Evolutionary conservation across 2,329 filamentous ascomycete species (phyloP), one percentile per base, ranked within the genome.

Genomic region (Aspergillus sp.): DNA sequence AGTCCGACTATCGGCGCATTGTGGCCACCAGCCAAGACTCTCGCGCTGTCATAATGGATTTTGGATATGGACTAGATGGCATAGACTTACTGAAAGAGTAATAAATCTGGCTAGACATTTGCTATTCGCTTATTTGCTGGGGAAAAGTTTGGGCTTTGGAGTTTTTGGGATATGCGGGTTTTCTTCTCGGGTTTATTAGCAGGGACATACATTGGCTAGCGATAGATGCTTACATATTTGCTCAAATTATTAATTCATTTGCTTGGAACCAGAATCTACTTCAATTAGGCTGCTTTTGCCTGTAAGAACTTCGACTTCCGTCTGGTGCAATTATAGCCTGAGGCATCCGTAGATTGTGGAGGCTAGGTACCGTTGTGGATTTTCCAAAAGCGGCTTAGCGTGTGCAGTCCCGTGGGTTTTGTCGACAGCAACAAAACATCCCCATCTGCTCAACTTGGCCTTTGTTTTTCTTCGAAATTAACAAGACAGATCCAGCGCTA

Each of bases 11-110:
- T 76, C 85, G 94, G 61, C 87, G 95, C 63, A 95, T 99, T 64
- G 91, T 99, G 63, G 95, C 92, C 69, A 96, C 94, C 0, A 95
- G 93, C 53, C 95, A 99, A 77, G 93, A 97, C 71, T 91, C 93
- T 36, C 89, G 96, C 73, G 92, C 96, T 55, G 80, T 98, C 60
- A 90, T 99, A 62, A 89, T 98, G 83, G 95, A 99, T 79, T 99
- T 98, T 79, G 95, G 87, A 15, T 85, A 84, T 69, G 79, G 81
- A 17, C 76, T 86, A 57, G 75, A 82, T 61, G 83, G 82, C 30
- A 79, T 83, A 62, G 82, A 85, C 30, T 69, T 84, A 62, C 72
- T 87, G 60, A 78, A 81, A 62, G 78, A 74, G 61, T 78, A 66
- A 47, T 60, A 15, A 10, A 47, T 38, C 28, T 17, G 52, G 25